Evolutionary conservation across 73 alveolate genomes (phyloP), one percentile per base, ranked within the genome.

Genomic region (Diophrys appendiculata): DNA sequence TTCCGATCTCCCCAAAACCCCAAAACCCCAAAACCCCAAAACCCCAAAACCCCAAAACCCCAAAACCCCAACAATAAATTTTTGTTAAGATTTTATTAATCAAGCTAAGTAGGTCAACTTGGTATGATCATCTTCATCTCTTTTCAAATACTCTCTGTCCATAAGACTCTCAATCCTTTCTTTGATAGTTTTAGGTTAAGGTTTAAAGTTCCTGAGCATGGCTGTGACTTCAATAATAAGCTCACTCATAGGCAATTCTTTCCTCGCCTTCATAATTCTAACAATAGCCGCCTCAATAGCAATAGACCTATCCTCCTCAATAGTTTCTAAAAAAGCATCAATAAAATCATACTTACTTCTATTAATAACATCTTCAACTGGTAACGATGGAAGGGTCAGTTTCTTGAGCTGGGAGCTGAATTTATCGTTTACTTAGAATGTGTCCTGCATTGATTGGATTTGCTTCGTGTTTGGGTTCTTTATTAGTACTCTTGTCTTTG

Each of bases 231-330:
- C 96, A 26, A 68, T 25, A 22, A 80, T 73, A 28, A 83, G 72
- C 69, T 67, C 73, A 31, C 53, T 71, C 78, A 83, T 92, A 24
- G 84, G 77, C 82, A 89, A 72, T 84, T 73, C 79, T 83, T 88
- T 92, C 78, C 95, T 83, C 67, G 90, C 78, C 71, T 95, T 95
- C 95, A 95, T 92, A n/a, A 91, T 92, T 54, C 96, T 88, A 53
- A 95, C 98, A 23, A 95, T 93, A 8, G 96, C 94, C n/a, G 98
- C 99, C 73, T 95, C 98, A 56, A 95, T 93, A 29, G 99, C 97
- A 27, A 90, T 90, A 31, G 97, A 87, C 27, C 99, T 88, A 76
- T 95, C 98, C 64, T 90, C 93, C 77, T 83, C 92, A 43, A 92
- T 95, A 43, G 88, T 90, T 73, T 92, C 98, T 18, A 43, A 11